phyloP scores from a whole-genome alignment of 768 basidiomycete genomes.

The Tephrocybe rancida region DNA sequence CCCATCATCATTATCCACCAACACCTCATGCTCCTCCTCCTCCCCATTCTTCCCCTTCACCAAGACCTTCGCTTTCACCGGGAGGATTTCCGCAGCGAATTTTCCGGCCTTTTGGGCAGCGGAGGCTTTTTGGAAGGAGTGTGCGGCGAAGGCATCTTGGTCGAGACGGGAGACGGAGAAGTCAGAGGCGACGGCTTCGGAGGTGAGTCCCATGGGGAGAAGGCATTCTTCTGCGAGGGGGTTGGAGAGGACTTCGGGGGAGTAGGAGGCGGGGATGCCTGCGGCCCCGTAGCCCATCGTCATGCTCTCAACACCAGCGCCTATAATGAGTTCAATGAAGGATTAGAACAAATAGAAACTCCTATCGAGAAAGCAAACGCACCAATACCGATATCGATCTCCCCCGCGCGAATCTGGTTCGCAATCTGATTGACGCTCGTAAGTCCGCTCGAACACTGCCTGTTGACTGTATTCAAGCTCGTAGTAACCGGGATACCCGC shows the following conservation, averaged over 20 bases:
- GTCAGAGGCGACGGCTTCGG: slow-evolving; percentile 87
- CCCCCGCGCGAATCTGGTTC: slow-evolving; percentile 73
- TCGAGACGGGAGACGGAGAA: slow-evolving; percentile 70
- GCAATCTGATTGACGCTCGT: slow-evolving; percentile 84
- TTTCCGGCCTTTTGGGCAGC: slow-evolving; percentile 79
- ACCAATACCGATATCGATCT: slow-evolving; percentile 92
- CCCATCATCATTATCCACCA: slow-evolving; percentile 84
- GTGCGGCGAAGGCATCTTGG: slow-evolving; percentile 87
- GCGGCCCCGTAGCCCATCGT: slow-evolving; percentile 69
- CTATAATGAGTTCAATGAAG: slow-evolving; percentile 31
- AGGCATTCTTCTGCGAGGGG: slow-evolving; percentile 80
- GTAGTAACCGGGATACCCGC: slow-evolving; percentile 82
- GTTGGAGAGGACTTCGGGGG: slow-evolving; percentile 65
- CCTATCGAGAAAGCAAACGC: slow-evolving; percentile 24
- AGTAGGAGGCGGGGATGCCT: slow-evolving; percentile 54
- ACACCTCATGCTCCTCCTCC: slow-evolving; percentile 62
- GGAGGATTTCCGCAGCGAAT: slow-evolving; percentile 84
- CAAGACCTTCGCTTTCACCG: slow-evolving; percentile 63
- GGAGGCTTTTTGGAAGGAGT: slow-evolving; percentile 84
- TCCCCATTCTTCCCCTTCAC: slow-evolving; percentile 67
- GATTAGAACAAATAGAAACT: slow-evolving; percentile 3
- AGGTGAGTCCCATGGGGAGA: slow-evolving; percentile 91
- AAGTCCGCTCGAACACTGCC: slow-evolving; percentile 89
- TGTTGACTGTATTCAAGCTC: slow-evolving; percentile 81
- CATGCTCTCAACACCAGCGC: slow-evolving; percentile 92